A percentile compares a stretch with the other conserved stretches of the same genome.
Evolutionary conservation across 139 green algal species (phyloP).

Genomic region (Picochlorum sp.): DNA sequence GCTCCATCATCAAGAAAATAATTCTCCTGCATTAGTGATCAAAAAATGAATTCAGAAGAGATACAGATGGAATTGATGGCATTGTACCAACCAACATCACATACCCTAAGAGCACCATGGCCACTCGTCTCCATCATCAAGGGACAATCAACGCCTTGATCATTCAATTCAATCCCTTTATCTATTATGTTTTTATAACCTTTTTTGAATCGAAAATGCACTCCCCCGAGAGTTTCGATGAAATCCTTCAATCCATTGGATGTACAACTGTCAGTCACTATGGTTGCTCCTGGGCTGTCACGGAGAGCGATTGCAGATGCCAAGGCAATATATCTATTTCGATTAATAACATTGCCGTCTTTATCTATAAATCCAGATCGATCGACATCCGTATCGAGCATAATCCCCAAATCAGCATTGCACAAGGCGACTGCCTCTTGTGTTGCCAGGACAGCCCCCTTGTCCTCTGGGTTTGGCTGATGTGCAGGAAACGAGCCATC

Average conservation of each 20-base stretch:
- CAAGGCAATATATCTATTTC: slow-evolving; percentile 89
- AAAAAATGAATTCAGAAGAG: background rate
- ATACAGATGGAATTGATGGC: background rate
- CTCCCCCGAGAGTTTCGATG: slow-evolving; percentile 66
- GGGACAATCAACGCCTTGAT: slow-evolving; percentile 53
- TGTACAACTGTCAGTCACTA: slow-evolving; percentile 92
- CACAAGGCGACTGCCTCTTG: slow-evolving; percentile 17
- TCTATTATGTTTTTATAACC: slow-evolving; percentile 97
- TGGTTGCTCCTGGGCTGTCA: slow-evolving; percentile 78
- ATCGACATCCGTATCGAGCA: slow-evolving; percentile 97
- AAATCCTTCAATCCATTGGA: slow-evolving; percentile 79
- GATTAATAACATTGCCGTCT: slow-evolving; percentile 74
- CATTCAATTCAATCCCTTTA: slow-evolving; percentile 75
- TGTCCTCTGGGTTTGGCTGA: slow-evolving; percentile 88
- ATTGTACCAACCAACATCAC: background rate
- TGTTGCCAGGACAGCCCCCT: slow-evolving; percentile 49
- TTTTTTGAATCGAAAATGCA: slow-evolving; percentile 74
- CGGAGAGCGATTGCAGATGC: slow-evolving; percentile 69
- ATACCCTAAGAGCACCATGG: slow-evolving; percentile 62
- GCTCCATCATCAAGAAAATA: slow-evolving; percentile 88
- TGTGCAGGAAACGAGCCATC: slow-evolving; percentile 94
- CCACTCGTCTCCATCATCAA: slow-evolving; percentile 97
- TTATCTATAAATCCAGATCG: slow-evolving; percentile 69
- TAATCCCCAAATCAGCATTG: slow-evolving; percentile 81
- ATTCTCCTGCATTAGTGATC: slow-evolving; percentile 71